Base-by-base conservation (phyloP, 1,284 basidiomycete species). In the Ustilago crameri region DNA sequence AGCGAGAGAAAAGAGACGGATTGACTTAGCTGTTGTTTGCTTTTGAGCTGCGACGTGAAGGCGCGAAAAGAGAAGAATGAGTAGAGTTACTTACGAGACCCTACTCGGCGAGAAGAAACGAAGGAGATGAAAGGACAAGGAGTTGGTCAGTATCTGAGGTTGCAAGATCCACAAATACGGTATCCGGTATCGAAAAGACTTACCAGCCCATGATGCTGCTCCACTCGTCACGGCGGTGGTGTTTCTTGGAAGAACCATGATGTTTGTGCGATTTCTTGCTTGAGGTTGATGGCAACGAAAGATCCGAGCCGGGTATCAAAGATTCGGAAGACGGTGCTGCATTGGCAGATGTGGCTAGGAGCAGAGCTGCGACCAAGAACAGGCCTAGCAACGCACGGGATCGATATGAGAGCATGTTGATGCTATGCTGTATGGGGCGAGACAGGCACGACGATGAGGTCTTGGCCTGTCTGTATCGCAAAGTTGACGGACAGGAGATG, bases 171-270 rank as follows among this genome's bases (percentile, higher is more conserved):
- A 15, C 30, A 30, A 17, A 7, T 12, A 30, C 5, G 30, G 30
- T 30, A 30, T 30, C 12, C 12, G 30, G 10, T 23, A 17, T 41
- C 26, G 10, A 15, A 37, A 34, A 20, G 14, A 69, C 70, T 51
- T 27, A 74, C 73, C 70, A 75, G 46, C 73, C 73, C 73, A 75
- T 73, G 53, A 75, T 69, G 51, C 52, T 58, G 62, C 64, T 69
- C 73, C 73, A 75, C 49, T 75, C 73, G 0, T 75, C 60, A 34
- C 64, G 58, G 12, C 46, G n/a, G n/a, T 47, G 42, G n/a, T 47
- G 44, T 17, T 57, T 52, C 35, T 59, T 56, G 45, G 41, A 23
- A 41, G 45, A 22, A 24, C 12, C 23, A 24, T 20, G 38, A 35
- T 61, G 51, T 30, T 58, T 45, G 22, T 55, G 51, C 0, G 41